Conservation (phyloP, 2,329 filamentous ascomycete species). For the Metarhizium rileyi region DNA sequence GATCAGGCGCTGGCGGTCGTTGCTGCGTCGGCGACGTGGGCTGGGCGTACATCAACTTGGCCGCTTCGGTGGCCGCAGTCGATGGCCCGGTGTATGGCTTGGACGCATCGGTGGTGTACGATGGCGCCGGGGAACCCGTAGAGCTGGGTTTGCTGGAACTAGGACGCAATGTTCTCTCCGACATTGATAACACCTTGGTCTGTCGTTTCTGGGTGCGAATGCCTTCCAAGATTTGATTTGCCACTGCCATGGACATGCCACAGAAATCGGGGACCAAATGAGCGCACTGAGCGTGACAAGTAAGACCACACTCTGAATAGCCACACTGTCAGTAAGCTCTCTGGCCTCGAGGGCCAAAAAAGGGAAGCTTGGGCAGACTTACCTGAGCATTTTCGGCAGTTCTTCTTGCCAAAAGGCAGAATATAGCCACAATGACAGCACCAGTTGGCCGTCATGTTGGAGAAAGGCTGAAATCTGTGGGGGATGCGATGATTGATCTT, state of each 20-base stretch:
- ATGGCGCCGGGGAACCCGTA: conserved; percentile 26
- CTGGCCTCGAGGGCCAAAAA: background rate
- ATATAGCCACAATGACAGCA: conserved; percentile 98
- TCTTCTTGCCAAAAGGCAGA: conserved; percentile 88
- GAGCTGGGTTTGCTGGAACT: conserved; percentile 34
- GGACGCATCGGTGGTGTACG: conserved; percentile 12
- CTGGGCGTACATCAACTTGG: conserved; percentile 53
- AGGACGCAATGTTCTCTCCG: conserved; percentile 56
- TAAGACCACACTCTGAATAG: conserved; percentile 71
- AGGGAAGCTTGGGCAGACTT: conserved; percentile 19
- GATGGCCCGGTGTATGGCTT: conserved; percentile 6
- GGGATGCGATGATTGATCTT: conserved; percentile 99
- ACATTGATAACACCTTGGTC: conserved; percentile 48
- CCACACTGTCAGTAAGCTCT: conserved; percentile 2
- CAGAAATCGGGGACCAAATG: conserved; percentile 98
- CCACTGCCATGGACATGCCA: conserved; percentile 97
- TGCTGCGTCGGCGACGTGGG: conserved; percentile 41
- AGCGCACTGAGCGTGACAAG: conserved; percentile 81
- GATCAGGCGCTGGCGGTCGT: conserved; percentile 40
- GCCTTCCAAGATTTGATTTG: conserved; percentile 85
- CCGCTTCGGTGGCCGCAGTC: conserved; percentile 48
- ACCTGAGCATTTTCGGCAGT: conserved; percentile 86
- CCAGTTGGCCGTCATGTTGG: conserved; percentile 97
- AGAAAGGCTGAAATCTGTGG: conserved; percentile 92
- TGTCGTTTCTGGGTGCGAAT: conserved; percentile 70